These are phyloP conservation scores for Nepenthes mirabilis DNA, from an alignment of 148 eudicot genomes.

Conservation along the genomic window DNA sequence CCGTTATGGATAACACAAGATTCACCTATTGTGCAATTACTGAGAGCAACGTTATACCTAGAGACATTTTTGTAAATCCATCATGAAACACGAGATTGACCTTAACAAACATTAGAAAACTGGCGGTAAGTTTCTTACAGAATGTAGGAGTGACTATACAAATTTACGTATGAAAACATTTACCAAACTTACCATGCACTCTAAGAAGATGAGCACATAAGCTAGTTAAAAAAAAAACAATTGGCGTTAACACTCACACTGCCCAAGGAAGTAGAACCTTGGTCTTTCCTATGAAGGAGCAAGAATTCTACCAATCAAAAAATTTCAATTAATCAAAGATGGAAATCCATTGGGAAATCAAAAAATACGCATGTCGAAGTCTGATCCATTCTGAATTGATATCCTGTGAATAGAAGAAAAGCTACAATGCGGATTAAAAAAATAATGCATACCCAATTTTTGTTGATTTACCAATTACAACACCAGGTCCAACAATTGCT, in stretches of 20 bases:
- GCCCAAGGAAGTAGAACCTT: no score
- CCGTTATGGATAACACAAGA: constrained; percentile 79
- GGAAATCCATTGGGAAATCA: no score
- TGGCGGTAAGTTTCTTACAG: not conserved
- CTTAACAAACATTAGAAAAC: not conserved
- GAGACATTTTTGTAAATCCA: constrained; percentile 4
- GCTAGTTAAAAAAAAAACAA: no score
- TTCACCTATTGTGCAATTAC: constrained; percentile 69
- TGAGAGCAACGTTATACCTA: constrained; percentile 82
- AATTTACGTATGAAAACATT: no score
- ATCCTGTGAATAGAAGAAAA: not conserved
- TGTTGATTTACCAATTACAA: constrained; percentile 63
- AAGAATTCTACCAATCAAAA: no score
- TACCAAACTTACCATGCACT: no score
- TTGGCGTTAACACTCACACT: no score
- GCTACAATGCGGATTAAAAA: not conserved
- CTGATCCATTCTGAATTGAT: constrained; percentile 3
- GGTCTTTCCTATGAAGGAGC: no score
- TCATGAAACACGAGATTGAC: constrained; percentile 2
- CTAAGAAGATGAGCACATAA: no score
- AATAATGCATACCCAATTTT: constrained; percentile 51
- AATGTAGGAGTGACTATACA: not conserved
- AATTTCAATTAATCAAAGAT: no score
- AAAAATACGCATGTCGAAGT: no score
- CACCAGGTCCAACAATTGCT: constrained; percentile 62